Base-by-base conservation (phyloP, 306 rosid genomes). In the Delonix regia region DNA sequence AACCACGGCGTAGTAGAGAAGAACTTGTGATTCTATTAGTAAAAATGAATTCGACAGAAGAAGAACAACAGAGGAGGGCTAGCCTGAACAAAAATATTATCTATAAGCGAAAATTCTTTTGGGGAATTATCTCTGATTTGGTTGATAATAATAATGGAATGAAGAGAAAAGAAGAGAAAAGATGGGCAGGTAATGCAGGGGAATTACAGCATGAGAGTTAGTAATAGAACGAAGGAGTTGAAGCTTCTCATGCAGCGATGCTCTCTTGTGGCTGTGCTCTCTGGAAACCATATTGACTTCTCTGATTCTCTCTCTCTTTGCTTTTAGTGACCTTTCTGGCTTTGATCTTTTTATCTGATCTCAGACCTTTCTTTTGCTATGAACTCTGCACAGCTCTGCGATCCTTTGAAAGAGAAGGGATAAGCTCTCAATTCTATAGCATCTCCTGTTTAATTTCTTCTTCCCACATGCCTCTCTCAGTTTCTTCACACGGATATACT, bases 151-250 rank as follows among this genome's bases (percentile, higher is more conserved):
- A 78, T 0, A 59, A 27, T 66, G 71, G 71, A 86, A 72, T 56
- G 79, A 83, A 78, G 78, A n/a, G 1, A 78, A 68, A 53, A 16
- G 30, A 21, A 55, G 30, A 56, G 36, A 27, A 57, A 36, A 30
- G 36, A 25, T 3, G 5, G 60, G 60, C 9, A 19, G 60, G 60
- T 53, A n/a, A 53, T 53, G 28, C 25, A 69, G 59, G 81, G 75
- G 77, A 84, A 69, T 89, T 92, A 92, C 97, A 85, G 97, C 90
- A 80, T 90, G 86, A 85, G 97, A 90, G 81, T 92, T 88, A 74
- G 97, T 92, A 77, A 88, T 86, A 28, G 94, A 92, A 79, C 97
- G 93, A 88, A 92, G 94, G 36, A 92, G 85, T 71, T 89, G 90
- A 65, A 92, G 92, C 84, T 90, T 86, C 82, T 92, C 94, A 86